Base-by-base conservation (phyloP, 2,329 filamentous ascomycete genomes). In the Davidsoniella neocaledoniae region DNA sequence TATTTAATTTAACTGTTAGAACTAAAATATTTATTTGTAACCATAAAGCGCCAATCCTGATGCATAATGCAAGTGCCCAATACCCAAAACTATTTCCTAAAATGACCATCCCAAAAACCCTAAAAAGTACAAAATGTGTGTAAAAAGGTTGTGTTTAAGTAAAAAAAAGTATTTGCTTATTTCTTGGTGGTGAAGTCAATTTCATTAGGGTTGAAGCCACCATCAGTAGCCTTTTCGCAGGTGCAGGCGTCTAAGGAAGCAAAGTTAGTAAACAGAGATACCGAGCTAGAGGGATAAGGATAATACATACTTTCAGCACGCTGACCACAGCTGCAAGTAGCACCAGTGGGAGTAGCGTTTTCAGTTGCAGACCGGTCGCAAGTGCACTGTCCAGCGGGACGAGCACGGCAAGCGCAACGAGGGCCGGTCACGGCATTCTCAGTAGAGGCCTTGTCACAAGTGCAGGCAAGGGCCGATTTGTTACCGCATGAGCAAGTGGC, bases 401-500 rank as follows among this genome's bases (percentile, higher is more conserved):
- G 80, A 57, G 83, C 79, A 57, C 86, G 77, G 71, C 87, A 94
- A 42, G 83, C 87, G 73, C 86, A 94, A 58, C 85, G 74, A 38
- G 84, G 73, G 5, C 86, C 86, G 5, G 70, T 64, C 50, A 85
- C 63, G 39, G 68, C 67, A 72, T 95, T 95, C 72, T 95, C 88
- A 14, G 70, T 66, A 3, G 72, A 56, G 3, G 87, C 75, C 65
- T 86, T 88, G 59, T 77, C 77, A 69, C 90, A 95, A 55, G 72
- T 83, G 76, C 90, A 96, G 63, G 88, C 73, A 45, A 94, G 77
- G 46, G 90, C 90, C 3, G 79, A 77, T 63, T 91, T 76, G 71
- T 94, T 79, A 61, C 90, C 90, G 64, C 90, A 96, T 14, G 86
- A 93, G 77, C 87, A 94, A 53, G 72, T 81, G 7, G 78, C 78